Base-by-base conservation (phyloP, 768 basidiomycete genomes). In the Infundibulicybe gibba region DNA sequence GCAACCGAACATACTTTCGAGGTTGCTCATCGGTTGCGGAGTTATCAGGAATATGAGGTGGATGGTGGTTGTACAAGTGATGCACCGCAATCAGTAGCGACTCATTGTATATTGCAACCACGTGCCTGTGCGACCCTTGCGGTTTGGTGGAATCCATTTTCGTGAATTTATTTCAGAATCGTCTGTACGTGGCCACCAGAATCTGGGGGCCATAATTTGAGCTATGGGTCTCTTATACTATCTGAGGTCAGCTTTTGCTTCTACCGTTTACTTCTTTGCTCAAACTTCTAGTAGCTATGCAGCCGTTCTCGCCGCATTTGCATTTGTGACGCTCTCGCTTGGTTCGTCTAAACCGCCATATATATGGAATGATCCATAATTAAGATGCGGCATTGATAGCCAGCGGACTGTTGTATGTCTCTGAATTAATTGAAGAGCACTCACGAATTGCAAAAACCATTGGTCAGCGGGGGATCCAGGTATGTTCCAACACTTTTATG, bases 341-440 rank as follows among this genome's bases (percentile, higher is more conserved):
- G 94, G 94, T 93, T 44, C 41, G 81, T 68, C 40, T 42, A 25
- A 8, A 8, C 40, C 31, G 5, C 37, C 15, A 31, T 32, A 33
- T 42, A 12, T 13, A 32, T 49, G 6, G 13, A 15, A 15, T 10
- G 8, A 31, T 11, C 13, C 20, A 12, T 32, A 33, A 37, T 40
- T 20, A 31, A 20, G 35, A 38, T 42, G 30, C 40, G 41, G 17
- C 34, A 37, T 53, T 17, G 49, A 11, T 61, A 95, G 95, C 95
- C 41, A 94, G 90, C 66, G 95, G 94, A 6, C 72, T 98, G 39
- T 69, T 98, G 45, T 97, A 95, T 75, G 70, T 95, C 30, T 94
- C 94, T 2, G 95, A 98, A 62, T 64, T 97, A 30, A 97, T 98
- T 51, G 95, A 98, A 64, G 95, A 98, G 61, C 87, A 95, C 62